These are phyloP conservation scores for Bipolaris cookei DNA, from an alignment of 2,329 filamentous ascomycete genomes.

Conservation along the genomic window DNA sequence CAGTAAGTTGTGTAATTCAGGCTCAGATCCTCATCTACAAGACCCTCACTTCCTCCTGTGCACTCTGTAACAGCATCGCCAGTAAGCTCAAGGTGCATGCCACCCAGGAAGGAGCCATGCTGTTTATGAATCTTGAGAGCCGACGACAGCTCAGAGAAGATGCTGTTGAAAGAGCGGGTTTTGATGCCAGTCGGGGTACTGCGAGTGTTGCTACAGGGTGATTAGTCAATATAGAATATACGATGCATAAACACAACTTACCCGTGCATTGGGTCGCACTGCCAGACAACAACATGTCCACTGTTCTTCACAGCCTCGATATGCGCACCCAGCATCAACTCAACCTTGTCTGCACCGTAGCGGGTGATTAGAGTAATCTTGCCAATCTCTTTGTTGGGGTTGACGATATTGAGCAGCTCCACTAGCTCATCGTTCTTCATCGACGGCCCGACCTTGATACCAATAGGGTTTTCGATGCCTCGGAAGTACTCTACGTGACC, in stretches of 20 bases:
- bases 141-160: constrained; percentile 83
- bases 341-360: constrained; percentile 82
- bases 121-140: constrained; percentile 85
- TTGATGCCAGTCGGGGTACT: constrained; percentile 80
- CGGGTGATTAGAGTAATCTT: constrained; percentile 97
- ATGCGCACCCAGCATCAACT: constrained; percentile 76
- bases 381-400: constrained; percentile 80
- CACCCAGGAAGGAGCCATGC: constrained; percentile 84
- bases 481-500: constrained; percentile 98
- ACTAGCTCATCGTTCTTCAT: constrained; percentile 80
- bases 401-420: constrained; percentile 80
- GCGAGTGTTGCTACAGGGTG: constrained; percentile 60
- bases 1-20: constrained; percentile 96
- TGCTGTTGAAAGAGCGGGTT: constrained; percentile 88
- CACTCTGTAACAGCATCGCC: constrained; percentile 97
- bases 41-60: constrained; percentile 82
- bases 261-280: constrained; percentile 99
- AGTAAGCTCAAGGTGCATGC: constrained; percentile 92
- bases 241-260: constrained; percentile 27
- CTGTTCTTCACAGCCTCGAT: constrained; percentile 87
- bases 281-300: constrained; percentile 84
- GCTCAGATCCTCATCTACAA: constrained; percentile 86
- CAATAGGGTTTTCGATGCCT: constrained; percentile 93
- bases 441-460: constrained; percentile 91
- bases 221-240: constrained; percentile 15